phyloP scores from a whole-genome alignment of 768 basidiomycete species.

The Kwoniella sp. region DNA sequence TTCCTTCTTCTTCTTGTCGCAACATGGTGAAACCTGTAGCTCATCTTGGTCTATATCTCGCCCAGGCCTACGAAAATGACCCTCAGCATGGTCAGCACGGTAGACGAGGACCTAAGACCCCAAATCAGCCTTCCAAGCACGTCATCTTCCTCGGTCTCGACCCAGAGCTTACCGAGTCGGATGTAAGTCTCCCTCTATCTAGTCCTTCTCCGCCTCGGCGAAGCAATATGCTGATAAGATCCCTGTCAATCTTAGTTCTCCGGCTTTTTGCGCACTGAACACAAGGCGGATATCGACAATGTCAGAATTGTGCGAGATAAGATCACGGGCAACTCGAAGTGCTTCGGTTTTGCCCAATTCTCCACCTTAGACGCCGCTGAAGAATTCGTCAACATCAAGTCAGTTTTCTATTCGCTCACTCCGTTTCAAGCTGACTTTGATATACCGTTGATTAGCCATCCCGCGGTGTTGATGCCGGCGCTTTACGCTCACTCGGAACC shows the following conservation, averaged over 20 bases:
- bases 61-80: constrained; percentile 11
- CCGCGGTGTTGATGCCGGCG: constrained; percentile 89
- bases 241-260: constrained; percentile 64
- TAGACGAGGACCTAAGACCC: constrained; percentile 43
- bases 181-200: constrained; percentile 62
- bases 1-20: too few relatives aligned
- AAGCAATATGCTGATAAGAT: constrained; percentile 60
- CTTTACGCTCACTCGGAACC: constrained; percentile 81
- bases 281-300: constrained; percentile 54
- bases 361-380: constrained; percentile 79
- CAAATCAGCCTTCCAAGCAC: constrained; percentile 86
- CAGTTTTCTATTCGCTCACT: constrained; percentile 11
- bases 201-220: constrained; percentile 27
- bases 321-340: constrained; percentile 93
- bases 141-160: constrained; percentile 95
- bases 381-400: constrained; percentile 81
- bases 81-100: not conserved
- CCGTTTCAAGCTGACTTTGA: not conserved
- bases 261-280: constrained; percentile 48
- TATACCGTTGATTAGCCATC: constrained; percentile 60
- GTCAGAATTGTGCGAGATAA: constrained; percentile 92
- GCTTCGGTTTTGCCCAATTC: constrained; percentile 97
- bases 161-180: constrained; percentile 86
- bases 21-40: too few relatives aligned
- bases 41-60: not conserved